Conservation (phyloP, 2,329 filamentous ascomycete species). For the Pestalotiopsis sp. region DNA sequence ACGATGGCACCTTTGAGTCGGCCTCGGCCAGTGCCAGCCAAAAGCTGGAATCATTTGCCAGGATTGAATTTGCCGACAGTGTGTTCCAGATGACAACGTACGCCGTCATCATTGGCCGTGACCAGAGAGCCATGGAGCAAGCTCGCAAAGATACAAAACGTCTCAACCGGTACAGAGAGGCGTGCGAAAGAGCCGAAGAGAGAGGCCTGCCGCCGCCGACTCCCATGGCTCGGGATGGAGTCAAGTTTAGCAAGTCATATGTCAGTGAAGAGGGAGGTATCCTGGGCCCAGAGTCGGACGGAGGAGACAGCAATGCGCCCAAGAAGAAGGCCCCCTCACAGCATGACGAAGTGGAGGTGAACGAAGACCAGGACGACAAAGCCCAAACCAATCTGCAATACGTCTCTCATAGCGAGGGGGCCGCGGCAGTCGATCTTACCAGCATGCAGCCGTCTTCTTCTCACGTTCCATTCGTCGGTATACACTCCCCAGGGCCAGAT, state of each 20-base stretch:
- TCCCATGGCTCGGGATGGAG: constrained; percentile 49
- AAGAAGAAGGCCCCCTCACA: constrained; percentile 44
- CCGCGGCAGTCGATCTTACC: constrained; percentile 59
- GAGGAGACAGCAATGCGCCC: constrained; percentile 48
- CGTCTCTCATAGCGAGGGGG: constrained; percentile 59
- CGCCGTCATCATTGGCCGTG: constrained; percentile 70
- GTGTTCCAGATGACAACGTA: constrained; percentile 79
- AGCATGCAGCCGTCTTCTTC: constrained; percentile 60
- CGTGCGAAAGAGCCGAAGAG: constrained; percentile 45
- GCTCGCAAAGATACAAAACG: constrained; percentile 53
- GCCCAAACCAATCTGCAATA: constrained; percentile 60
- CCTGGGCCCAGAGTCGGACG: constrained; percentile 62
- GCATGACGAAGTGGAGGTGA: constrained; percentile 39
- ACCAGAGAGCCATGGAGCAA: constrained; percentile 59
- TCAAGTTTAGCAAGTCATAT: constrained; percentile 63
- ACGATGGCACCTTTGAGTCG: constrained; percentile 32
- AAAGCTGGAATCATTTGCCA: constrained; percentile 56
- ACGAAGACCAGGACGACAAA: constrained; percentile 38
- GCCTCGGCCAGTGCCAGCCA: constrained; percentile 34
- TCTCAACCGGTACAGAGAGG: constrained; percentile 43
- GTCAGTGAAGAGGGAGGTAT: constrained; percentile 71
- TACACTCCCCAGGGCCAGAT: constrained; percentile 67
- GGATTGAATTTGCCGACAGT: constrained; percentile 71
- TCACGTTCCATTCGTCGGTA: constrained; percentile 66
- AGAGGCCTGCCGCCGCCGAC: constrained; percentile 51